A percentile compares a stretch with the other conserved stretches of the same genome.
phyloP scores from a whole-genome alignment of 2,329 filamentous ascomycete species.

The Diplodia sapinea region DNA sequence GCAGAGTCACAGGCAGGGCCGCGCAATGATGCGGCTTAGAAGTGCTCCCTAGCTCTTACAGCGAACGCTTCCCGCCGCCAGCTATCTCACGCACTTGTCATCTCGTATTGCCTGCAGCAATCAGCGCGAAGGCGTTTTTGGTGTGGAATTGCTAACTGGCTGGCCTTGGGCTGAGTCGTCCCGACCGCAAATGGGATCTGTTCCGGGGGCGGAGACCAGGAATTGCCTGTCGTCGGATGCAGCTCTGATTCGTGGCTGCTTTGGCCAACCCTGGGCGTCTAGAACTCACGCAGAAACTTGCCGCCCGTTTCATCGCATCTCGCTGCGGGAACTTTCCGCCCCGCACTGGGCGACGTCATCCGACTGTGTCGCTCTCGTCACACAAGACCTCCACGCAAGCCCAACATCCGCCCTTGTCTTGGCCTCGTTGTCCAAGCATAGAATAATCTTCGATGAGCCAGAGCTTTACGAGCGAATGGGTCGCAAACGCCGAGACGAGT shows the following conservation, averaged over 20 bases:
- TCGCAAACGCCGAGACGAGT: background rate
- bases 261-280: background rate
- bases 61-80: background rate
- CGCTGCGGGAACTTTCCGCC: slow-evolving; percentile 11
- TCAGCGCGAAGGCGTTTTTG: background rate
- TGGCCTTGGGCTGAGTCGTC: background rate
- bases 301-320: slow-evolving; percentile 6
- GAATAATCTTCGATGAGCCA: background rate
- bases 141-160: slow-evolving; percentile 1
- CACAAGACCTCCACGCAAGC: background rate
- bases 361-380: background rate
- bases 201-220: slow-evolving; percentile 10
- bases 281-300: slow-evolving; percentile 9
- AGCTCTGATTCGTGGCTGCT: background rate
- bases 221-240: slow-evolving; percentile 3
- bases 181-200: background rate
- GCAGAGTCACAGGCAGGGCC: slow-evolving; percentile 9
- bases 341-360: slow-evolving; percentile 9
- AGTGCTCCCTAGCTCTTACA: background rate
- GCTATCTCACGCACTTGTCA: background rate
- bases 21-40: slow-evolving; percentile 28
- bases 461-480: slow-evolving; percentile 13
- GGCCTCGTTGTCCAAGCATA: background rate
- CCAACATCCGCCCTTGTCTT: background rate
- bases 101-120: slow-evolving; percentile 8